These are phyloP conservation scores for Cordyceps farinosa DNA, from an alignment of 2,329 filamentous ascomycete species.

Conservation along the genomic window DNA sequence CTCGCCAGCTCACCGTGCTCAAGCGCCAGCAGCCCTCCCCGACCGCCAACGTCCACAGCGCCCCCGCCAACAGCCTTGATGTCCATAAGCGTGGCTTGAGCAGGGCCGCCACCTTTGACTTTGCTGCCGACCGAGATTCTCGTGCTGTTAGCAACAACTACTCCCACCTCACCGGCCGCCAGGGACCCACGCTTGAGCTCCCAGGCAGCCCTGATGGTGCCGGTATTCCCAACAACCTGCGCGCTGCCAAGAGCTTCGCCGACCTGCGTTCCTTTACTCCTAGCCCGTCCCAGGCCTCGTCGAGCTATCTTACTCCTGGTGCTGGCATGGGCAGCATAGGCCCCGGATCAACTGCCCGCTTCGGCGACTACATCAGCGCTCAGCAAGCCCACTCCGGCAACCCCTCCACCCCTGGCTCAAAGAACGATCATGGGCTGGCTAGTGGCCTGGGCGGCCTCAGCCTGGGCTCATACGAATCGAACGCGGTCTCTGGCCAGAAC, in stretches of 20 bases:
- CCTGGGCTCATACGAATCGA: conserved; percentile 49
- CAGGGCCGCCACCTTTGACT: conserved; percentile 95
- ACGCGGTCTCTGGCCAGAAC: conserved; percentile 32
- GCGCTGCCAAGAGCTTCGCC: conserved; percentile 93
- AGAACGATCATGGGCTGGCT: conserved; percentile 41
- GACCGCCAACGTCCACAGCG: conserved; percentile 53
- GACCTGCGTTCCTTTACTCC: conserved; percentile 93
- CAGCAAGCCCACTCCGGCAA: conserved; percentile 35
- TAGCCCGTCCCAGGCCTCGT: conserved; percentile 80
- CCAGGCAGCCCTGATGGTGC: conserved; percentile 69
- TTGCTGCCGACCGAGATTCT: conserved; percentile 75
- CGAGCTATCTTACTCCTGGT: conserved; percentile 61
- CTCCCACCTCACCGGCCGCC: conserved; percentile 68
- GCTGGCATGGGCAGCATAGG: conserved; percentile 54
- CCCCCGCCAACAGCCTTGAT: conserved; percentile 65
- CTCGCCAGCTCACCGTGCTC: conserved; percentile 86
- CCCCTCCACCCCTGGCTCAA: conserved; percentile 37
- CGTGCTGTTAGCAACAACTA: conserved; percentile 64
- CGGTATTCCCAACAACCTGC: conserved; percentile 71
- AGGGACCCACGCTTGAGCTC: conserved; percentile 80
- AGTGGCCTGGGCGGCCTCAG: conserved; percentile 49
- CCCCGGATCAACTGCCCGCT: conserved; percentile 36
- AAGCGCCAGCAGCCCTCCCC: conserved; percentile 57
- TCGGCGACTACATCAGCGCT: conserved; percentile 44
- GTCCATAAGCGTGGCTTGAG: conserved; percentile 80